A percentile compares a stretch with the other conserved stretches of the same genome.
phyloP scores from a whole-genome alignment of 2,329 filamentous ascomycete genomes.

The Hansfordia pulvinata region DNA sequence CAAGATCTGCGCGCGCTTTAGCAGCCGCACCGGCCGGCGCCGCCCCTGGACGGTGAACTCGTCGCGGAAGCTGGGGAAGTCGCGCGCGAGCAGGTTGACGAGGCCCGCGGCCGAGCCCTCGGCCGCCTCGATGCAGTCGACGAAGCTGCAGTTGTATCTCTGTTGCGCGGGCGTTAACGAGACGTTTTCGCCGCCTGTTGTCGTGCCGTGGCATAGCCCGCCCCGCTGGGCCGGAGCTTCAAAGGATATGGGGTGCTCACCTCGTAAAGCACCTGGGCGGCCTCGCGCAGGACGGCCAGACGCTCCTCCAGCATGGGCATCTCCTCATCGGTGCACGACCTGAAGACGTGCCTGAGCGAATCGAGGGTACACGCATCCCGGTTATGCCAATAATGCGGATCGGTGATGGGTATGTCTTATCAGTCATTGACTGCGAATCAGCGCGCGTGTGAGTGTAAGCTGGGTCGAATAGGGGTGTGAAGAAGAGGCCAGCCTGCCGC shows the following conservation, averaged over 20 bases:
- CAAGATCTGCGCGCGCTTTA: conserved; percentile 92
- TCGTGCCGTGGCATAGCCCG: conserved; percentile 1
- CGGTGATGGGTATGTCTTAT: conserved; percentile 81
- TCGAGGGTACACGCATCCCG: conserved; percentile 65
- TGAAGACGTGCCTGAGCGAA: conserved; percentile 63
- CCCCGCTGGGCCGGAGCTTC: too few relatives aligned
- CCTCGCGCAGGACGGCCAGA: conserved; percentile 67
- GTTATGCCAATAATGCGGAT: conserved; percentile 73
- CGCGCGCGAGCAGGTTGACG: conserved; percentile 70
- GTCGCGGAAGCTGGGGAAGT: conserved; percentile 80
- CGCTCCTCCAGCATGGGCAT: conserved; percentile 76
- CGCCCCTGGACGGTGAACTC: conserved; percentile 62
- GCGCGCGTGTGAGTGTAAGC: too few relatives aligned
- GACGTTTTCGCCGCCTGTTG: conserved; percentile 4
- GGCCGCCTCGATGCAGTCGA: conserved; percentile 60
- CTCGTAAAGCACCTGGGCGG: conserved; percentile 65
- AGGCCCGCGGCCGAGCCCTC: conserved; percentile 69
- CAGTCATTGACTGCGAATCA: too few relatives aligned
- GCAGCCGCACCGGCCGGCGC: conserved; percentile 57
- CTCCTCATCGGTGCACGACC: conserved; percentile 72
- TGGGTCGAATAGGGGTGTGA: too few relatives aligned
- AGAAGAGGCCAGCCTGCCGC: too few relatives aligned
- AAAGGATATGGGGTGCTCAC: conserved; percentile 28
- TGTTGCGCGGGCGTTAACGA: conserved; percentile 20
- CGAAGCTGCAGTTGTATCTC: conserved; percentile 64